phyloP scores from a whole-genome alignment of 441 rosid genomes.

The Aleurites moluccanus region DNA sequence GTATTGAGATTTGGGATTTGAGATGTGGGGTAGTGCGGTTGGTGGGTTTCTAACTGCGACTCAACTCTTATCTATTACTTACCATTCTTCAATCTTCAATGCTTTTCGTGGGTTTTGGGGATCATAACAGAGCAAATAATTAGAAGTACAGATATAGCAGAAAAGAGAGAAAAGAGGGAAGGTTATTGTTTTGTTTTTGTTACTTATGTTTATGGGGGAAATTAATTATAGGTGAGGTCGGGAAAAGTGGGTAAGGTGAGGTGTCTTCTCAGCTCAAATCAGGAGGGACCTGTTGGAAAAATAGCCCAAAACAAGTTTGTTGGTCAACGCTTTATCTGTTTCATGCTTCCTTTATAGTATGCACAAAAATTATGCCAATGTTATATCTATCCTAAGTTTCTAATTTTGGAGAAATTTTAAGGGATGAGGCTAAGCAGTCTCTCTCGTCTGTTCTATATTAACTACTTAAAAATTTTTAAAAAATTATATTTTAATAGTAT shows the following conservation, averaged over 20 bases:
- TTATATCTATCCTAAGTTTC: too few relatives aligned
- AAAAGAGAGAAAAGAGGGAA: constrained; percentile 12
- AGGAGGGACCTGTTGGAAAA: constrained; percentile 20
- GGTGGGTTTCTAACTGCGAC: constrained; percentile 23
- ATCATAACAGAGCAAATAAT: constrained; percentile 10
- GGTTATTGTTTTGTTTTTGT: neutral
- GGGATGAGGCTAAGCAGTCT: too few relatives aligned
- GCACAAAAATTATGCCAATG: neutral
- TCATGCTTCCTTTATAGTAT: neutral
- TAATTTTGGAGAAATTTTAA: too few relatives aligned
- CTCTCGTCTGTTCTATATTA: too few relatives aligned
- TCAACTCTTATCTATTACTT: constrained; percentile 5
- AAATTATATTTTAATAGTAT: too few relatives aligned
- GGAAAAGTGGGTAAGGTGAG: neutral
- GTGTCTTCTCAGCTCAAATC: constrained; percentile 26
- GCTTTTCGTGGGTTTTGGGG: constrained; percentile 37
- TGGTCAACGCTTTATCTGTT: constrained; percentile 27
- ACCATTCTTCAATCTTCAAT: constrained; percentile 28
- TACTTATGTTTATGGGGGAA: constrained; percentile 2
- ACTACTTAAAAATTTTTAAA: too few relatives aligned
- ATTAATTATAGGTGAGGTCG: neutral
- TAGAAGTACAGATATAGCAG: neutral
- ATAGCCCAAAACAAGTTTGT: constrained; percentile 18
- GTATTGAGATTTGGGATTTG: neutral
- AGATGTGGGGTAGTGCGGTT: neutral